Evolutionary conservation across 305 asterid genomes (phyloP).

Genomic region (Coffea humblotiana): DNA sequence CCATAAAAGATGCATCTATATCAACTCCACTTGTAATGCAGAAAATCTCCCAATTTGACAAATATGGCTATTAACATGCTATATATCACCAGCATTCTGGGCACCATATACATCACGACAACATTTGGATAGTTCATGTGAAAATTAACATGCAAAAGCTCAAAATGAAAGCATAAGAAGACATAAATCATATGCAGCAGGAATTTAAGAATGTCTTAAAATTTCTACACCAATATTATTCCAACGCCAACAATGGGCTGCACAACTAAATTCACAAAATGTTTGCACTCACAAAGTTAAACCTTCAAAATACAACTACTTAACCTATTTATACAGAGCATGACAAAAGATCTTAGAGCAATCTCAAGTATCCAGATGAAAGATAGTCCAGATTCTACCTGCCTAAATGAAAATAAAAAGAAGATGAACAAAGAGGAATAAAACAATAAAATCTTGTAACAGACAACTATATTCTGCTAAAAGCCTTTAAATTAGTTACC

Average conservation of each 20-base stretch:
- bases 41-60: not conserved
- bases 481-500: too few species aligned
- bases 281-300: not conserved
- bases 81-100: not conserved
- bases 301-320: not conserved
- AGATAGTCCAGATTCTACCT: not conserved
- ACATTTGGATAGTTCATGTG: not conserved
- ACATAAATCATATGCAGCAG: not conserved
- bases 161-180: not conserved
- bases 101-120: not conserved
- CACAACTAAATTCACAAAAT: not conserved
- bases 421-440: too few species aligned
- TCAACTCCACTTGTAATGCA: not conserved
- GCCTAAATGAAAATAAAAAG: too few species aligned
- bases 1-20: not conserved
- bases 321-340: not conserved
- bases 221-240: too few species aligned
- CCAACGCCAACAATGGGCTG: too few species aligned
- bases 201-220: not conserved
- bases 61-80: not conserved
- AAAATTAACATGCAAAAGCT: not conserved
- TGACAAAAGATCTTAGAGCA: too few species aligned
- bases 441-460: too few species aligned
- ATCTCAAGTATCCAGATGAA: not conserved
- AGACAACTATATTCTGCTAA: too few species aligned